Evolutionary conservation across 768 basidiomycete genomes (phyloP).

Genomic region (Lactifluus rugatus): DNA sequence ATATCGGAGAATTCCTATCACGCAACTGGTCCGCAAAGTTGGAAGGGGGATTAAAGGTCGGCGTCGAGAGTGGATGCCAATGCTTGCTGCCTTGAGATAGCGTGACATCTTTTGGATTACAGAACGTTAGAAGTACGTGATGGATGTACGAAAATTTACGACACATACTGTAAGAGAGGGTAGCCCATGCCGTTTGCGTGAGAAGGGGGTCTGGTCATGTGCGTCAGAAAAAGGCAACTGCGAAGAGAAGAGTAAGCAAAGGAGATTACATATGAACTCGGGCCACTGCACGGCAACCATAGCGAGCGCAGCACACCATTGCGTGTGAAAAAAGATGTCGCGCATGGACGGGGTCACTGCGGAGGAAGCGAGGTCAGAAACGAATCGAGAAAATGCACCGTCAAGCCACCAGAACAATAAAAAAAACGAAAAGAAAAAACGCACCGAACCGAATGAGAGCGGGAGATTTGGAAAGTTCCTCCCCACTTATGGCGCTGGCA

Average conservation of each 20-base stretch:
- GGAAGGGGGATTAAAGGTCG: constrained; percentile 54
- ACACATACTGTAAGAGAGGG: constrained; percentile 57
- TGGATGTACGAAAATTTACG: not conserved
- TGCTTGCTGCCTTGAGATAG: constrained; percentile 46
- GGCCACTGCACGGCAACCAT: constrained; percentile 98
- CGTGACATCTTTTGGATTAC: constrained; percentile 55
- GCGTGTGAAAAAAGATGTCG: constrained; percentile 88
- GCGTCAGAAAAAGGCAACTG: not conserved
- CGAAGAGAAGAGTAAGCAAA: constrained; percentile 17
- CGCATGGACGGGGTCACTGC: constrained; percentile 85
- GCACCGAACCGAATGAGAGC: constrained; percentile 83
- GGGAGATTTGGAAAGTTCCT: constrained; percentile 73
- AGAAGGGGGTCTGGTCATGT: constrained; percentile 68
- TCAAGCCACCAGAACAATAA: not conserved
- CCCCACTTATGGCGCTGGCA: constrained; percentile 89
- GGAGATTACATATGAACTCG: constrained; percentile 67
- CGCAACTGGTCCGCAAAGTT: constrained; percentile 63
- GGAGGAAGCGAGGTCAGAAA: constrained; percentile 16
- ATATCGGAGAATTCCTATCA: constrained; percentile 66
- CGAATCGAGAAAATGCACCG: not conserved
- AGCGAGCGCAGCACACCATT: constrained; percentile 80
- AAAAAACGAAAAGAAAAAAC: constrained; percentile 24
- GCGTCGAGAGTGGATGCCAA: constrained; percentile 57
- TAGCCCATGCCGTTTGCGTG: constrained; percentile 83
- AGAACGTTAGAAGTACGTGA: not conserved